A percentile compares a stretch with the other conserved stretches of the same genome.
phyloP scores from a whole-genome alignment of 208 protist genomes.

The Tritrichomonas foetus region DNA sequence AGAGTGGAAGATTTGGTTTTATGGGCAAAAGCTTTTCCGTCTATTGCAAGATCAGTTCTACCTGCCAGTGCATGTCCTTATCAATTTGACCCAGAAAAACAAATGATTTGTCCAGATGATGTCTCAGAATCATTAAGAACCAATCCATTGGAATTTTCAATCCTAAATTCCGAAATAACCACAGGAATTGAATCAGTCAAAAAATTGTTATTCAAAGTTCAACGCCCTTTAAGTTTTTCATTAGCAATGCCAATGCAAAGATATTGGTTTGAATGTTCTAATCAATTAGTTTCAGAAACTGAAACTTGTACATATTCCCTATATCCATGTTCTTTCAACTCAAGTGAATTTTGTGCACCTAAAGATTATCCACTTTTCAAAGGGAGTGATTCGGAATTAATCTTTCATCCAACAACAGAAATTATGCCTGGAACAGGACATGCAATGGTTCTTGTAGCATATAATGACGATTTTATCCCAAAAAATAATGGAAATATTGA shows the following conservation, averaged over 20 bases:
- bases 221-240: neutral
- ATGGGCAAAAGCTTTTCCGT: neutral
- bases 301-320: neutral
- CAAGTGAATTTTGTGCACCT: neutral
- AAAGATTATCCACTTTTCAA: neutral
- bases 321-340: neutral
- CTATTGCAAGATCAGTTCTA: neutral
- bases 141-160: neutral
- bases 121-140: neutral
- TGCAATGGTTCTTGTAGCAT: neutral
- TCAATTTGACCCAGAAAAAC: neutral
- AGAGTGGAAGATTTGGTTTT: neutral
- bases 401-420: neutral
- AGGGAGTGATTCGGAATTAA: neutral
- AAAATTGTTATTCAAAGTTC: neutral
- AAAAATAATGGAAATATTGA: neutral
- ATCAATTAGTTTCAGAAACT: neutral
- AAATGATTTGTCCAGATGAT: neutral
- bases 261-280: neutral
- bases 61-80: neutral
- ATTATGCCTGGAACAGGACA: neutral
- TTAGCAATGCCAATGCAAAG: neutral
- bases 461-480: neutral
- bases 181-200: neutral
- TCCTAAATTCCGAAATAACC: neutral